Evolutionary conservation across 1,284 basidiomycete genomes (phyloP).

Genomic region (Psilocybe mexicana): DNA sequence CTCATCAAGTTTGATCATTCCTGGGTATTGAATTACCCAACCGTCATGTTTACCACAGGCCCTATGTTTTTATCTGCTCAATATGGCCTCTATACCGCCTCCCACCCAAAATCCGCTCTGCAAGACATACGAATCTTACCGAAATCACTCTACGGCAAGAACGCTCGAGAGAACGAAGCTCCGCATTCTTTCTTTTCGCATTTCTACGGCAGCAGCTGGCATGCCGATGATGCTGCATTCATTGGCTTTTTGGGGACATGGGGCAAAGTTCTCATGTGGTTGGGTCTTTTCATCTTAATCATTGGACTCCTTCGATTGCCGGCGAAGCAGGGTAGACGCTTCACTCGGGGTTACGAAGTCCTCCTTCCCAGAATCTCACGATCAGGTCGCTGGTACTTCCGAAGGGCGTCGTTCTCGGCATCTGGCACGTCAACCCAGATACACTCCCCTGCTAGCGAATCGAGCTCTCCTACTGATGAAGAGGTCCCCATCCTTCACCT

Average conservation of each 20-base stretch:
- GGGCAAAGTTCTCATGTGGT: slow-evolving; percentile 85
- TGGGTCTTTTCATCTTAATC: slow-evolving; percentile 73
- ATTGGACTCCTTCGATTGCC: slow-evolving; percentile 68
- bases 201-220: slow-evolving; percentile 97
- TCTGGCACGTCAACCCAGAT: slow-evolving; percentile 49
- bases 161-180: slow-evolving; percentile 81
- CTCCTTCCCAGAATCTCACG: slow-evolving; percentile 70
- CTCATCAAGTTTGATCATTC: slow-evolving; percentile 92
- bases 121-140: slow-evolving; percentile 87
- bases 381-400: slow-evolving; percentile 70
- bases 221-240: slow-evolving; percentile 91
- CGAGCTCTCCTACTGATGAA: slow-evolving; percentile 48
- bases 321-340: slow-evolving; percentile 56
- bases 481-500: slow-evolving; percentile 65
- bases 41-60: slow-evolving; percentile 99
- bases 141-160: slow-evolving; percentile 95
- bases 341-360: slow-evolving; percentile 69
- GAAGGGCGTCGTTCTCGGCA: slow-evolving; percentile 50
- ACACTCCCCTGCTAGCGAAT: slow-evolving; percentile 49
- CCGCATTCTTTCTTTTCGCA: slow-evolving; percentile 94
- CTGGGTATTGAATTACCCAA: slow-evolving; percentile 95
- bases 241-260: slow-evolving; percentile 87
- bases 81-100: slow-evolving; percentile 79
- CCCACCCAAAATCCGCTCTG: slow-evolving; percentile 67
- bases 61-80: slow-evolving; percentile 92